Base-by-base conservation (phyloP, 495 filamentous ascomycete genomes). In the Lophiotrema nucula region DNA sequence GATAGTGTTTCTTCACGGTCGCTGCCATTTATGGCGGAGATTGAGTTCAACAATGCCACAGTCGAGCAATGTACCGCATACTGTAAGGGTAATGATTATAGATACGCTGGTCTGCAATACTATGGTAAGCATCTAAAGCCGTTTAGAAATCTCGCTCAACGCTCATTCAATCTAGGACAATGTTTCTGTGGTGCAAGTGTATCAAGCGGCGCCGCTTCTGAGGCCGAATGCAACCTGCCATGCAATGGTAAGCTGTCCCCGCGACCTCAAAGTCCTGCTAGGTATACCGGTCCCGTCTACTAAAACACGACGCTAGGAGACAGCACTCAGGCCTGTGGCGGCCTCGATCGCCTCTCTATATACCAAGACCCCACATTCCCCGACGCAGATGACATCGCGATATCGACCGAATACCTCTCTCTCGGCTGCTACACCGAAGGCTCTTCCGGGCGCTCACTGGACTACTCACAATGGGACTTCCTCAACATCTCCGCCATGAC, bases 401-500 rank as follows among this genome's bases (percentile, higher is more conserved):
- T 78, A 16, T 57, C 53, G 1, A 66, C 63, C 23, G 77, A 81
- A 62, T 82, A 80, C 61, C 54, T 60, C 26, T 60, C 71, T 28
- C 61, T 82, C n/a, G 82, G 82, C 47, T 85, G 82, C 64, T 83
- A 76, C 62, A 79, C 77, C 24, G 81, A 83, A 48, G 74, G 79
- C 50, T 70, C 74, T 0, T 57, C 41, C 28, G 79, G 79, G 31
- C 78, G 75, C 19, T 76, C 82, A 0, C 69, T 85, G 23, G 71
- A 72, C 1, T 80, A 76, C 65, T 62, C 58, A 2, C 58, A 62
- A 28, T 56, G 77, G 70, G 62, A 72, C 41, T 61, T 70, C 41
- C 50, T 82, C 27, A 59, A 66, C 52, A 33, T 55, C 3, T 31
- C 65, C 3, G 67, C 58, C 25, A 28, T 81, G 65, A 77, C 77